phyloP scores from a whole-genome alignment of 257 asterid genomes.

The Voacanga thouarsii region DNA sequence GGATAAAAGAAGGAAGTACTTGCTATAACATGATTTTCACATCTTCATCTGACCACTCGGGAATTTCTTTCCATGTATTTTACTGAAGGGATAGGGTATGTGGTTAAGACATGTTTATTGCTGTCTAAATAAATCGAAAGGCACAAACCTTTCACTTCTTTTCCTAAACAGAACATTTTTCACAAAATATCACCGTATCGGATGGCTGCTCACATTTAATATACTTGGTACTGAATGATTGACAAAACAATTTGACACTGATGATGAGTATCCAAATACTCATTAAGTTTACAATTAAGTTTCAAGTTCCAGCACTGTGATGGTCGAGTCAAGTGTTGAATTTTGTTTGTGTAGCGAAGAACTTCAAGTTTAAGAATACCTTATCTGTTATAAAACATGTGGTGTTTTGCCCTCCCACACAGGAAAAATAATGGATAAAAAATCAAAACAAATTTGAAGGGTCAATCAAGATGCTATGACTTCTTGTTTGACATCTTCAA shows the following conservation, averaged over 20 bases:
- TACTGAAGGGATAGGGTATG: background rate
- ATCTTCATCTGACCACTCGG: background rate
- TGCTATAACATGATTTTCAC: background rate
- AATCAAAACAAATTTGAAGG: background rate
- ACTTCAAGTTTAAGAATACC: background rate
- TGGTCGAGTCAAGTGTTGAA: background rate
- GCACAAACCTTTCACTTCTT: background rate
- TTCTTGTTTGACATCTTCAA: background rate
- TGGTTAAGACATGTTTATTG: background rate
- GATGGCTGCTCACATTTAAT: background rate
- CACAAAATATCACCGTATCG: background rate
- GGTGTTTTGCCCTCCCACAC: background rate
- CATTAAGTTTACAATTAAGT: background rate
- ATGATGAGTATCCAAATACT: background rate
- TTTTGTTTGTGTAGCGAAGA: background rate
- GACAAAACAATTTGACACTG: background rate
- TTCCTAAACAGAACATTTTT: background rate
- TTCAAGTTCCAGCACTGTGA: background rate
- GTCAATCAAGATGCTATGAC: background rate
- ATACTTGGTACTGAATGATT: background rate
- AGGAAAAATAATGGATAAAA: background rate
- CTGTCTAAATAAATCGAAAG: background rate
- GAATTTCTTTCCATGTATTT: background rate
- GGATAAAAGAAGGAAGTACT: background rate
- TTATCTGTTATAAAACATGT: background rate